Conservation (phyloP, 352 stramenopile species). For the Saprolegnia parasitica region DNA sequence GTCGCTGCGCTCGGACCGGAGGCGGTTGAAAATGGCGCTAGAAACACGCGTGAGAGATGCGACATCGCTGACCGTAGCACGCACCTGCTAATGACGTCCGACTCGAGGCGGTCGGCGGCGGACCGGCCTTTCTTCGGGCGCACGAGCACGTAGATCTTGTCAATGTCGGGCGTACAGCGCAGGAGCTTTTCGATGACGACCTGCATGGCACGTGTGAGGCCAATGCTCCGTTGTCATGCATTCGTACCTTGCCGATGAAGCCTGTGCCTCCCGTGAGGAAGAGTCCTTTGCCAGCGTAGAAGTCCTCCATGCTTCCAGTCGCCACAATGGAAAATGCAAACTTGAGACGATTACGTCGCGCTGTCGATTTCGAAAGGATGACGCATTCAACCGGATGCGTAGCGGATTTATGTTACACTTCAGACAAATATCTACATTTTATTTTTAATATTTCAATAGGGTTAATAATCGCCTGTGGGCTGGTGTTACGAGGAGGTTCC, state of each 20-base stretch:
- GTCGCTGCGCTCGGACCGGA: constrained; percentile 49
- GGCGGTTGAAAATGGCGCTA: constrained; percentile 67
- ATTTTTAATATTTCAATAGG: too few relatives aligned
- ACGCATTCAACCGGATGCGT: too few relatives aligned
- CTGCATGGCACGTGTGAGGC: constrained; percentile 31
- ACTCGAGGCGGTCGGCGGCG: constrained; percentile 46
- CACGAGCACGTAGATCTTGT: constrained; percentile 73
- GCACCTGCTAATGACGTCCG: constrained; percentile 65
- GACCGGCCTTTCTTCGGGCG: constrained; percentile 67
- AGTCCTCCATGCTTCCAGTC: constrained; percentile 41
- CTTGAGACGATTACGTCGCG: too few relatives aligned
- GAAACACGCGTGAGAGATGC: too few relatives aligned
- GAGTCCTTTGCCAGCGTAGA: constrained; percentile 57
- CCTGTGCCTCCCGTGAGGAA: constrained; percentile 84
- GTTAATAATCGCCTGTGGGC: too few relatives aligned
- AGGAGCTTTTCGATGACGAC: constrained; percentile 78
- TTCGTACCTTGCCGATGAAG: constrained; percentile 75
- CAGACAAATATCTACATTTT: too few relatives aligned
- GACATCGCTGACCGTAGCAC: constrained; percentile 10
- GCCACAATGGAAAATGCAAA: too few relatives aligned
- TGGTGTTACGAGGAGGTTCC: too few relatives aligned
- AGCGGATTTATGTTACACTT: too few relatives aligned
- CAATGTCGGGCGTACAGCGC: constrained; percentile 52
- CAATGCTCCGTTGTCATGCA: background rate
- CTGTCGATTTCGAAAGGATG: too few relatives aligned